Conservation (phyloP, 306 rosid genomes). For the Canavalia gladiata region DNA sequence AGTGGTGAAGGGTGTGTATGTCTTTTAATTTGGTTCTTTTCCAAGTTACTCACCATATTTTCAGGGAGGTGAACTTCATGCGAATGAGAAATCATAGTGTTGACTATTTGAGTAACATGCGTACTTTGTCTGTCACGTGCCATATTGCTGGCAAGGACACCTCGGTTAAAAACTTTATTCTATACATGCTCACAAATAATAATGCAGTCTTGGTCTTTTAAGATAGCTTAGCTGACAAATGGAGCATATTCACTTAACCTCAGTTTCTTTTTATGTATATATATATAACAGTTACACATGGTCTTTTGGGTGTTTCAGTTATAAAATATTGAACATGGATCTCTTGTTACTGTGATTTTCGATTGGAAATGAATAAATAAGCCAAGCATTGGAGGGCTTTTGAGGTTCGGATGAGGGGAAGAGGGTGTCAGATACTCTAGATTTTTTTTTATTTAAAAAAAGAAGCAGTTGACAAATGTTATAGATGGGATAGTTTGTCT, state of each 20-base stretch:
- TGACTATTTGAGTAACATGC: slow-evolving; percentile 63
- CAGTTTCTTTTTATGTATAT: background rate
- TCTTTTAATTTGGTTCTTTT: slow-evolving; percentile 45
- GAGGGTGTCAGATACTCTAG: background rate
- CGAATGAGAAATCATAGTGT: slow-evolving; percentile 66
- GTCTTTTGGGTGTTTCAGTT: background rate
- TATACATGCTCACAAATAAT: slow-evolving; percentile 27
- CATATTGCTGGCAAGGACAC: slow-evolving; percentile 31
- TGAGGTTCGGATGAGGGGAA: background rate
- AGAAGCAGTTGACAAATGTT: slow-evolving; percentile 44
- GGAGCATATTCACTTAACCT: background rate
- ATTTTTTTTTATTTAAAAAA: slow-evolving; percentile 22
- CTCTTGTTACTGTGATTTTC: background rate
- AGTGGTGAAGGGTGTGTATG: slow-evolving; percentile 21
- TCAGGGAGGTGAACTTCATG: slow-evolving; percentile 53
- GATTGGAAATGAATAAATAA: slow-evolving; percentile 19
- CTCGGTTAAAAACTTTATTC: slow-evolving; percentile 25
- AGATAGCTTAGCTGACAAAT: slow-evolving; percentile 10
- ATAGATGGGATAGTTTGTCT: slow-evolving; percentile 23
- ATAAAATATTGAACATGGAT: slow-evolving; percentile 2
- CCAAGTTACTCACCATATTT: slow-evolving; percentile 54
- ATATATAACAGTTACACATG: background rate
- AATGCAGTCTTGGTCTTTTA: slow-evolving; percentile 29
- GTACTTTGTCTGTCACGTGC: slow-evolving; percentile 59
- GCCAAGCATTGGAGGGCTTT: background rate